Evolutionary conservation across 495 filamentous ascomycete genomes (phyloP), one percentile per base, ranked within the genome.

Genomic region (Lasiosphaeria ovina): DNA sequence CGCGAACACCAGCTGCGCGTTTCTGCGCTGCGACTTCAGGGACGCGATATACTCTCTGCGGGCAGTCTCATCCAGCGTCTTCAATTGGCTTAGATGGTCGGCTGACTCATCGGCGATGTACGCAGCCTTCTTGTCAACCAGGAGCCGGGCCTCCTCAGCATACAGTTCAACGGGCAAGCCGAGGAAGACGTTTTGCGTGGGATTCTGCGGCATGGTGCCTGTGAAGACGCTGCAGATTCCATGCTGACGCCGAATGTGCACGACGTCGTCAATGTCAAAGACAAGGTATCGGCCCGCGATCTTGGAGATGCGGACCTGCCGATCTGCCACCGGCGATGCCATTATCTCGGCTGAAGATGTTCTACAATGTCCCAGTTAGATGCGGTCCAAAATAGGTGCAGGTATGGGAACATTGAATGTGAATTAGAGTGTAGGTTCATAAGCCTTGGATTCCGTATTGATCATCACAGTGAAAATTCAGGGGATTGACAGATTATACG

Each of bases 181-280:
- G 59, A 92, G 81, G 71, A 98, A 97, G 54, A 97, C 81, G 78
- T 97, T 98, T 73, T 98, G 94, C 65, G 93, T 91, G 6, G 93
- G 92, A 47, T 88, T 84, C 74, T 97, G 94, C 3, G 95, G 92
- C 45, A 97, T 85, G 3, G 88, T 90, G 47, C 94, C 94, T 51
- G 88, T 88, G 51, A 97, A 77, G 31, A 94, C 90, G 54, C 92
- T 92, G 66, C 90, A 91, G 67, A 97, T 95, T 72, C 92, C 85
- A 75, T 97, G 81, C 65, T 85, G 79, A 36, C 87, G 85, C 61
- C 94, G 87, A 60, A 96, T 77, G 76, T 91, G 86, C 68, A 89
- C 89, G 51, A 95, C 87, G 51, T 85, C 85, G 60, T 93, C 83
- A 68, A 90, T 84, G 70, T 93, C 91, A 78, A 95, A 97, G 65